These are phyloP conservation scores for Myxozyma nipponensis DNA, from an alignment of 805 yeast species.

Conservation along the genomic window DNA sequence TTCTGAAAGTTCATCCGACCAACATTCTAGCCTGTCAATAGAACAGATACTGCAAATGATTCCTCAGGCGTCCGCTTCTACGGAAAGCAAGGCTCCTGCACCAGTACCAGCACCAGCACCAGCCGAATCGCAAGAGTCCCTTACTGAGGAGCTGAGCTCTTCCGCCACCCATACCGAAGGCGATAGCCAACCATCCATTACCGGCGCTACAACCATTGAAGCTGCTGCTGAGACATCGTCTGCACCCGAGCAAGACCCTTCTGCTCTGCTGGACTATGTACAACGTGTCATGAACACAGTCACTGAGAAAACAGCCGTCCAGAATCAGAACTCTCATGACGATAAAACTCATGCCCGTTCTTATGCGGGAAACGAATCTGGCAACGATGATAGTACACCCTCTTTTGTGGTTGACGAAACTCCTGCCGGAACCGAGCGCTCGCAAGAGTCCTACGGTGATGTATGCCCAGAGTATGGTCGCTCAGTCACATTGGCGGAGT, in stretches of 20 bases:
- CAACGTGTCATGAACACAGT: background rate
- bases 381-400: background rate
- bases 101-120: background rate
- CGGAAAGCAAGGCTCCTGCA: background rate
- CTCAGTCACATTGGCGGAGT: constrained; percentile 31
- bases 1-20: background rate
- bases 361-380: background rate
- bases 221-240: no score
- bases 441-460: background rate
- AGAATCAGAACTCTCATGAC: background rate
- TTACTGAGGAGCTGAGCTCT: no score
- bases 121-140: background rate
- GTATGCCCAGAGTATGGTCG: background rate
- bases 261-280: background rate
- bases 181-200: no score
- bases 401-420: background rate
- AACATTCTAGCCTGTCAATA: background rate
- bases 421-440: background rate
- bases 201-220: no score
- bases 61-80: background rate
- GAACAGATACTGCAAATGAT: background rate
- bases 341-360: no score
- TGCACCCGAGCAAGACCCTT: no score
- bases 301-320: background rate
- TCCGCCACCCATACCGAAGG: no score